Conservation (phyloP, 768 basidiomycete genomes). For the Naganishia onofrii region DNA sequence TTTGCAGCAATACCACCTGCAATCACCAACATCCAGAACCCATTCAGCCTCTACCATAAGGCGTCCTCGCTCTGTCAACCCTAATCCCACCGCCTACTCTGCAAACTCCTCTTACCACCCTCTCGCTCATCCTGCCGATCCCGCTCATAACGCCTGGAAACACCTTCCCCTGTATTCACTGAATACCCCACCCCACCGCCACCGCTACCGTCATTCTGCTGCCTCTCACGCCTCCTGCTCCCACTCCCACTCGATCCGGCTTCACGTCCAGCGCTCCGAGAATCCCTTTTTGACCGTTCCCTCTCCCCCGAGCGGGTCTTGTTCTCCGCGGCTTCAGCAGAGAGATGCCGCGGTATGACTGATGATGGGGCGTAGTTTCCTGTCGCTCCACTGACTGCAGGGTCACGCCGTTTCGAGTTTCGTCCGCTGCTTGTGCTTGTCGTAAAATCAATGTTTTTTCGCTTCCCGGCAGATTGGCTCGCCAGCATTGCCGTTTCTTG, state of each 20-base stretch:
- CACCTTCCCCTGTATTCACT: not conserved
- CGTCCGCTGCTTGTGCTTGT: not conserved
- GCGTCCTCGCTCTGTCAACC: too few species aligned
- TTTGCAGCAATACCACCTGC: too few species aligned
- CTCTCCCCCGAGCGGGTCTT: not conserved
- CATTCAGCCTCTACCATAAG: too few species aligned
- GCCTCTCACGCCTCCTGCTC: not conserved
- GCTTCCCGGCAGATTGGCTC: slow-evolving; percentile 4
- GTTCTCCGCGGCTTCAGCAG: not conserved
- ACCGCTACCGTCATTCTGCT: not conserved
- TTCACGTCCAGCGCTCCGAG: too few species aligned
- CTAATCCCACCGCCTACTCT: slow-evolving; percentile 18
- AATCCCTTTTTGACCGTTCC: slow-evolving; percentile 1
- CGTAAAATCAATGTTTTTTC: slow-evolving; percentile 13
- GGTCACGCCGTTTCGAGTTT: not conserved
- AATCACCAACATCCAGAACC: too few species aligned
- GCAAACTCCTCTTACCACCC: not conserved
- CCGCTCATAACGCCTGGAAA: not conserved
- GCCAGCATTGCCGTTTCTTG: slow-evolving; percentile 9
- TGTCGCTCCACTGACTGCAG: not conserved
- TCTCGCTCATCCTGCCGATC: not conserved
- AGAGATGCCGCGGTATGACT: not conserved
- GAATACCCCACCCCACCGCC: not conserved
- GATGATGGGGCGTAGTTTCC: not conserved
- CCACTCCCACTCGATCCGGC: not conserved